phyloP scores from a whole-genome alignment of 2,329 filamentous ascomycete genomes.

The Pseudopithomyces maydicus region DNA sequence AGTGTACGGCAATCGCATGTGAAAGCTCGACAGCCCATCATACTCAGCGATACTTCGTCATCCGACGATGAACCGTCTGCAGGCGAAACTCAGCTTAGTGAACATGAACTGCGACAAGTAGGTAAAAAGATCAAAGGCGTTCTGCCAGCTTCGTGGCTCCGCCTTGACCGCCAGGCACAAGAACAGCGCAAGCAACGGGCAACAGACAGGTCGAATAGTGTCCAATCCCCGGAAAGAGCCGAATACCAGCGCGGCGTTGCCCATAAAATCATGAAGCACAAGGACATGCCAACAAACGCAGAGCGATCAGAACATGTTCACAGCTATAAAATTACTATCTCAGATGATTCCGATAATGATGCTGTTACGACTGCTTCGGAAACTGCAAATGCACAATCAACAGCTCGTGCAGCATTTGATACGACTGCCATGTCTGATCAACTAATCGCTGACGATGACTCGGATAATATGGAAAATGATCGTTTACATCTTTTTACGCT shows the following conservation, averaged over 20 bases:
- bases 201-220: slow-evolving; percentile 11
- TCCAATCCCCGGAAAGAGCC: slow-evolving; percentile 25
- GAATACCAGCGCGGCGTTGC: slow-evolving; percentile 42
- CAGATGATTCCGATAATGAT: slow-evolving; percentile 42
- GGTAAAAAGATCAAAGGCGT: slow-evolving; percentile 54
- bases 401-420: slow-evolving; percentile 21
- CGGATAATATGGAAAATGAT: slow-evolving; percentile 53
- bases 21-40: slow-evolving; percentile 19
- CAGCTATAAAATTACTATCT: slow-evolving; percentile 33
- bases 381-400: slow-evolving; percentile 21
- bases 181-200: slow-evolving; percentile 24
- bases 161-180: slow-evolving; percentile 50
- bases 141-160: slow-evolving; percentile 56
- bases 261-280: slow-evolving; percentile 26
- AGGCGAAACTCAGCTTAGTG: slow-evolving; percentile 37
- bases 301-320: slow-evolving; percentile 9
- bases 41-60: slow-evolving; percentile 26
- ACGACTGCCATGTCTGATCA: slow-evolving; percentile 30
- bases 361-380: slow-evolving; percentile 6
- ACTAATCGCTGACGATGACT: slow-evolving; percentile 31
- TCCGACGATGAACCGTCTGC: slow-evolving; percentile 23
- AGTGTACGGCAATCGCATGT: slow-evolving; percentile 18
- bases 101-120: slow-evolving; percentile 40
- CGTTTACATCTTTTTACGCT: slow-evolving; percentile 45
- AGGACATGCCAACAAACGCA: slow-evolving; percentile 1